Evolutionary conservation across 139 green algal genomes (phyloP), one percentile per base, ranked within the genome.

Genomic region (Micractinium conductrix): DNA sequence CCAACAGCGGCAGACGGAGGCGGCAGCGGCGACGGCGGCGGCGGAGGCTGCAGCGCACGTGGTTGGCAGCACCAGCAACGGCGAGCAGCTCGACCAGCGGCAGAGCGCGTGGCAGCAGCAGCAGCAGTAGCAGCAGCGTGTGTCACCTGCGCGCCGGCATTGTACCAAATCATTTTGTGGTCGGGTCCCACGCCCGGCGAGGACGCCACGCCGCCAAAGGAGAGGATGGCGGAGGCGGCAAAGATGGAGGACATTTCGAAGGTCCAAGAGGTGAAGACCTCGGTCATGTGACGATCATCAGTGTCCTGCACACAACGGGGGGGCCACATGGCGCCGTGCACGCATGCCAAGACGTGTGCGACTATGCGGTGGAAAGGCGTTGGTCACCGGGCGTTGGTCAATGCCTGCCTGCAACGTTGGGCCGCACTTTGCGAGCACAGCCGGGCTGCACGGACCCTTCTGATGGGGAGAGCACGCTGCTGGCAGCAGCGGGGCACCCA

Each of bases 211-310:
- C 80, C 42, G 17, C 87, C 89, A 79, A 92, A 82, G 78, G 73
- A 85, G 38, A 91, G 55, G 8, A 92, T 48, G n/a, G 89, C 74
- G 7, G 84, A 87, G 70, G 87, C 87, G 37, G 70, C 72, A 43
- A 92, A 53, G 26, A 92, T 91, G 84, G 67, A 75, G 44, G 60
- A 81, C 44, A 80, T 45, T 42, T 92, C 89, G 35, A 83, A 68
- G 4, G 87, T 67, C 24, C 40, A 73, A 8, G 30, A 37, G 8
- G 84, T 80, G 24, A 88, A 71, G 2, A 84, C 19, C 44, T 83
- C 71, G 1, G 65, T 70, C 38, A 86, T 58, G 17, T 73, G 72
- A n/a, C 79, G 76, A 44, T 89, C 83, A 53, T 85, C 80, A 24
- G 71, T 42, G 35, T 45, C 42, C 79, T 84, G 74, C 33, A 22